Evolutionary conservation across 257 asterid genomes (phyloP).

Genomic region (Solanum raphanifolium): DNA sequence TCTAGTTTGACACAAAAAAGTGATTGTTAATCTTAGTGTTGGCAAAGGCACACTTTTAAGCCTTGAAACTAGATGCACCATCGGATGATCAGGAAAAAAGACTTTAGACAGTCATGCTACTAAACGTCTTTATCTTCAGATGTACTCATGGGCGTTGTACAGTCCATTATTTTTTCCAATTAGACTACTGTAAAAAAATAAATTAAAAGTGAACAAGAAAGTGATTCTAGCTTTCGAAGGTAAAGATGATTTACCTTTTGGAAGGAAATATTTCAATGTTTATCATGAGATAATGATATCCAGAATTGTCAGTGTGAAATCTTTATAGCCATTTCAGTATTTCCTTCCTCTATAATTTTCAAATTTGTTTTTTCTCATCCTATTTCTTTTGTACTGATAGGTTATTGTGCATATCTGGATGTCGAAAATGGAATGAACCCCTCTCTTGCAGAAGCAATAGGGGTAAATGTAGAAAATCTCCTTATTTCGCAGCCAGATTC

Average conservation of each 20-base stretch:
- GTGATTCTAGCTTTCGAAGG: neutral
- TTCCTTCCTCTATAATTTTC: neutral
- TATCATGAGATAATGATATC: neutral
- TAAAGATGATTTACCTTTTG: neutral
- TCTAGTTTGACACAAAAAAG: neutral
- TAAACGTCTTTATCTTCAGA: neutral
- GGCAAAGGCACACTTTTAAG: neutral
- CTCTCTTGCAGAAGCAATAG: conserved; percentile 74
- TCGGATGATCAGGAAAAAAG: neutral
- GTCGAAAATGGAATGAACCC: conserved; percentile 93
- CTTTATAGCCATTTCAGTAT: neutral
- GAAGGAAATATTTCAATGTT: neutral
- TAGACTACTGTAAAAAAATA: neutral
- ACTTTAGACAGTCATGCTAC: neutral
- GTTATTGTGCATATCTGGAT: conserved; percentile 94
- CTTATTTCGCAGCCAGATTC: conserved; percentile 95
- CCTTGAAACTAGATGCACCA: neutral
- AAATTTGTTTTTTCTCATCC: conserved; percentile 1
- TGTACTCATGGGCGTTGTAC: neutral
- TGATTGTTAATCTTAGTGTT: neutral
- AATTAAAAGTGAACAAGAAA: neutral
- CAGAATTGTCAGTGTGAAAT: neutral
- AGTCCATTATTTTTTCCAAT: neutral
- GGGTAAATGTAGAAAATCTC: conserved; percentile 67
- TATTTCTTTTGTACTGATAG: conserved; percentile 26